Conservation (phyloP, 2,329 filamentous ascomycete genomes). For the Rutstroemia sp. region DNA sequence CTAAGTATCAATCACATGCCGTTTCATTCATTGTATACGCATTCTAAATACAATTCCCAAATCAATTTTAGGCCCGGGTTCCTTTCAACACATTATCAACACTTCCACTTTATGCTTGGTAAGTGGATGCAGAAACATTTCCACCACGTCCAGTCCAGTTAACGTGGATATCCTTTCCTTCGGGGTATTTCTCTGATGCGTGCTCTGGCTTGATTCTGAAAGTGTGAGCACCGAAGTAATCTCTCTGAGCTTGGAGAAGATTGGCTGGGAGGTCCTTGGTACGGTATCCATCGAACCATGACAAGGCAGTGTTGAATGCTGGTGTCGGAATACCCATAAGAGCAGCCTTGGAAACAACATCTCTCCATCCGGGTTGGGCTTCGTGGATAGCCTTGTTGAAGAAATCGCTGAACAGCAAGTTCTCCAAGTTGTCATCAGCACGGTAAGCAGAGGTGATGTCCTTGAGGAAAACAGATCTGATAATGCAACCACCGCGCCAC, state of each 20-base stretch:
- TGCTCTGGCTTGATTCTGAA: slow-evolving; percentile 80
- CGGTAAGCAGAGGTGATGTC: slow-evolving; percentile 98
- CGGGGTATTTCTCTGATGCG: slow-evolving; percentile 72
- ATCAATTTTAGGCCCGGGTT: slow-evolving; percentile 1
- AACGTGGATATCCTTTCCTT: slow-evolving; percentile 87
- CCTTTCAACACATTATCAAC: neutral
- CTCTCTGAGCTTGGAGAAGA: slow-evolving; percentile 95
- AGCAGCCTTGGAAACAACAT: slow-evolving; percentile 84
- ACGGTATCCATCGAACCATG: slow-evolving; percentile 98
- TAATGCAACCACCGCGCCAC: slow-evolving; percentile 99
- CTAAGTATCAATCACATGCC: neutral
- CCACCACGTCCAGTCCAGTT: slow-evolving; percentile 99
- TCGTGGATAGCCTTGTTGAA: slow-evolving; percentile 99
- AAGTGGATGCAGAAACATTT: slow-evolving; percentile 94
- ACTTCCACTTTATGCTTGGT: slow-evolving; percentile 66
- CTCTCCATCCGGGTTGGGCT: slow-evolving; percentile 87
- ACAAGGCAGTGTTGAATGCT: slow-evolving; percentile 92
- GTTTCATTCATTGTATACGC: slow-evolving; percentile 5
- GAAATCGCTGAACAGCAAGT: slow-evolving; percentile 97
- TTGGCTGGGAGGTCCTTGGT: slow-evolving; percentile 96
- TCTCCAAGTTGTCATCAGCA: slow-evolving; percentile 88
- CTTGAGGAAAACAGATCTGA: slow-evolving; percentile 99
- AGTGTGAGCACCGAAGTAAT: slow-evolving; percentile 97
- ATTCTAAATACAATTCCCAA: slow-evolving; percentile 6
- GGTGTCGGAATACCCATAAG: slow-evolving; percentile 93